Percentiles rank a stretch among this genome's conserved stretches.
These are phyloP conservation scores for Ministeria vibrans DNA, from an alignment of 78 protist species.

Conservation along the genomic window DNA sequence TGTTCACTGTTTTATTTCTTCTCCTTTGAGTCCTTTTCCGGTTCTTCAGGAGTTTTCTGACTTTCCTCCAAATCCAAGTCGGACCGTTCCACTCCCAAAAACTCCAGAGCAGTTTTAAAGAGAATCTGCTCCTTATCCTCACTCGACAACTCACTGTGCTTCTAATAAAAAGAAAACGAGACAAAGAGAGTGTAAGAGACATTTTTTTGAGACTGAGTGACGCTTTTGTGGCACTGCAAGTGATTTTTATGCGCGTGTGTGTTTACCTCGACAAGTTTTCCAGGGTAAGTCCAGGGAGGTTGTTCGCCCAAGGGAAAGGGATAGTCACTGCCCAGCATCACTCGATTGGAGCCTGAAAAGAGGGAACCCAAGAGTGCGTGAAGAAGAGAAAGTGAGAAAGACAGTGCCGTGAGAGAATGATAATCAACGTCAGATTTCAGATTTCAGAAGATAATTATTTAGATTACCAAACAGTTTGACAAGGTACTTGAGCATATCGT, in stretches of 20 bases:
- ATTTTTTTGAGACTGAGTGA: too few relatives aligned
- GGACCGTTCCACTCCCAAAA: neutral
- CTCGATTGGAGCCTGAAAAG: constrained; percentile 10
- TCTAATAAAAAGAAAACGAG: too few relatives aligned
- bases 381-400: neutral
- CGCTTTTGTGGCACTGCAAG: too few relatives aligned
- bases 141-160: neutral
- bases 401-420: neutral
- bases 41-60: too few relatives aligned
- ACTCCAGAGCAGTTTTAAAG: neutral
- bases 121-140: neutral
- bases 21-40: too few relatives aligned
- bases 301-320: constrained; percentile 81
- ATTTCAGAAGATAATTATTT: constrained; percentile 66
- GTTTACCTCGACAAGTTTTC: constrained; percentile 52
- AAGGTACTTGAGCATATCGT: constrained; percentile 46
- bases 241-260: too few relatives aligned
- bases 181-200: too few relatives aligned
- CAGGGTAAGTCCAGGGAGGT: constrained; percentile 67
- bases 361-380: neutral
- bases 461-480: constrained; percentile 63
- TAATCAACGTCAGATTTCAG: neutral
- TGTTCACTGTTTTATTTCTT: too few relatives aligned
- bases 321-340: constrained; percentile 55
- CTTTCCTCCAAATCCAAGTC: too few relatives aligned